Evolutionary conservation across 148 eudicot genomes (phyloP).

Genomic region (Persicaria tinctoria): DNA sequence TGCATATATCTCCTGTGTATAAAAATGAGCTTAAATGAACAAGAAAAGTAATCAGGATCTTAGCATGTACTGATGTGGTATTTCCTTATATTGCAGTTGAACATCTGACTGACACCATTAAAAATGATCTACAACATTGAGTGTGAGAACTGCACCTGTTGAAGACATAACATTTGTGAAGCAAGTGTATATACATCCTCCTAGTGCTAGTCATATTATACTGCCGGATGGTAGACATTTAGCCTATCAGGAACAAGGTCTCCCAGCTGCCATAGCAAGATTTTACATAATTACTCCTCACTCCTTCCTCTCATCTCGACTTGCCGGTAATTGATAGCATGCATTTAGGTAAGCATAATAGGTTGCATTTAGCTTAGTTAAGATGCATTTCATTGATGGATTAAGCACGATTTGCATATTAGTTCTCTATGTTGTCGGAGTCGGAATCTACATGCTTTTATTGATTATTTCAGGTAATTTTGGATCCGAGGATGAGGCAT

Average conservation of each 20-base stretch:
- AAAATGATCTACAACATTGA: conserved; percentile 17
- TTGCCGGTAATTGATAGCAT: conserved; percentile 16
- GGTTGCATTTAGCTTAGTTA: too few species aligned
- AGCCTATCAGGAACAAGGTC: conserved; percentile 75
- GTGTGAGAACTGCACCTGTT: conserved; percentile 8
- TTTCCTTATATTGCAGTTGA: conserved; percentile 10
- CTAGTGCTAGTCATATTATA: conserved; percentile 47
- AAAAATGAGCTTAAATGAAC: not conserved
- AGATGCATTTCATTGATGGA: too few species aligned
- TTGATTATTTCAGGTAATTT: too few species aligned
- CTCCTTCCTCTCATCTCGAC: conserved; percentile 72
- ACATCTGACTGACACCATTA: conserved; percentile 22
- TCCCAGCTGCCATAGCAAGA: conserved; percentile 57
- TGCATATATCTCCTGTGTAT: not conserved
- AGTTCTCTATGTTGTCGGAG: too few species aligned
- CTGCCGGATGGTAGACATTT: conserved; percentile 84
- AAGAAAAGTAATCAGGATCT: not conserved
- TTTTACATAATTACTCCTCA: conserved; percentile 63
- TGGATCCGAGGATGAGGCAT: too few species aligned
- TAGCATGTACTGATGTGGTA: conserved; percentile 14
- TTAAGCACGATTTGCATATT: too few species aligned
- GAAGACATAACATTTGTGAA: conserved; percentile 6
- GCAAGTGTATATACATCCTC: conserved; percentile 60
- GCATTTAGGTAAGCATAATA: too few species aligned
- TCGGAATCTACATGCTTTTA: too few species aligned